Conservation (phyloP, 208 protist species). For the Histomonas meleagridis region DNA sequence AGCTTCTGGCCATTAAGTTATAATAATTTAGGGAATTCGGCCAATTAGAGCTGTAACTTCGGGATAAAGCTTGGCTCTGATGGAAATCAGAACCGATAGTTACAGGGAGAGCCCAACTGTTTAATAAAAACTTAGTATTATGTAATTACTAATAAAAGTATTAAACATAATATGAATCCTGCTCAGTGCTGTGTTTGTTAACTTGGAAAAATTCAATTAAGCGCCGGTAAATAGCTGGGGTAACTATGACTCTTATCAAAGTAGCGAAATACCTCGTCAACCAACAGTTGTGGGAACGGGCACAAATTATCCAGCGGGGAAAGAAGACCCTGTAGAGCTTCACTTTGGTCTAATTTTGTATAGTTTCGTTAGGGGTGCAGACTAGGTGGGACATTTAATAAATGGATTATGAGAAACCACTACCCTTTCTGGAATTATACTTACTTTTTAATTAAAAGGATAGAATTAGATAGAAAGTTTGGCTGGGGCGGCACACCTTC, state of each 20-base stretch:
- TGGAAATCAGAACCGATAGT: conserved; percentile 59
- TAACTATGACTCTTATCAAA: conserved; percentile 75
- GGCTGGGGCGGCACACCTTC: conserved; percentile 65
- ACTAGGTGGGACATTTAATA: conserved; percentile 58
- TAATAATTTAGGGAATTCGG: conserved; percentile 68
- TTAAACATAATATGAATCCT: conserved; percentile 68
- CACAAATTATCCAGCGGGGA: conserved; percentile 61
- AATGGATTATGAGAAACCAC: conserved; percentile 65
- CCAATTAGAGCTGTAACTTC: conserved; percentile 66
- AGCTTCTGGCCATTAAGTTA: conserved; percentile 63
- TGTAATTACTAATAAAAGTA: conserved; percentile 52
- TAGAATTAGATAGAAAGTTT: conserved; percentile 61
- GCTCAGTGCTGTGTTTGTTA: conserved; percentile 70
- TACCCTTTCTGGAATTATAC: conserved; percentile 58
- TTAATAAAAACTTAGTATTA: conserved; percentile 72
- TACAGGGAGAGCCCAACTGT: conserved; percentile 69
- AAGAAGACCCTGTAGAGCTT: conserved; percentile 70
- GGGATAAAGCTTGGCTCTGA: conserved; percentile 66
- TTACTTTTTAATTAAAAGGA: conserved; percentile 50
- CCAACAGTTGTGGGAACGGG: conserved; percentile 43
- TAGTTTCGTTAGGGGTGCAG: conserved; percentile 59
- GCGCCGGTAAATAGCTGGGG: conserved; percentile 67
- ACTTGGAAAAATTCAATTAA: conserved; percentile 70
- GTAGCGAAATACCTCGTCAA: conserved; percentile 70
- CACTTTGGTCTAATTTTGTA: conserved; percentile 63